A percentile compares a stretch with the other conserved stretches of the same genome.
Conservation (phyloP, 1,284 basidiomycete species). For the Rhodotorula sp. region DNA sequence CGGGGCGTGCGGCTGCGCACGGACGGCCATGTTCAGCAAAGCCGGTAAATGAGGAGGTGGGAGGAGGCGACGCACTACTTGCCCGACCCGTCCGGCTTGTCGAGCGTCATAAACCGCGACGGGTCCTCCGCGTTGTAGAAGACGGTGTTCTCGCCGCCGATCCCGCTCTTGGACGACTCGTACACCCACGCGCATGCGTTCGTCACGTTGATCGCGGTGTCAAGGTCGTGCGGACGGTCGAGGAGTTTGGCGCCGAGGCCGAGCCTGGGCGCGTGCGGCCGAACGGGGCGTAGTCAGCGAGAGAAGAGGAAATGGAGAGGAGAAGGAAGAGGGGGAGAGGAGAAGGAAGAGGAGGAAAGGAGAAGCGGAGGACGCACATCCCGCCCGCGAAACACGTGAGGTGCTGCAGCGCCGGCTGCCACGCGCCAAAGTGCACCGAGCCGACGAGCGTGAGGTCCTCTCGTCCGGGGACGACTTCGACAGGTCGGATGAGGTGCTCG, state of each 20-base stretch:
- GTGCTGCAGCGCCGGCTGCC: slow-evolving; percentile 48
- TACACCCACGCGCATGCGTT: slow-evolving; percentile 59
- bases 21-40: background rate
- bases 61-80: background rate
- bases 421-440: slow-evolving; percentile 28
- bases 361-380: slow-evolving; percentile 49
- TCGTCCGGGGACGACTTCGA: slow-evolving; percentile 53
- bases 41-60: background rate
- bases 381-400: slow-evolving; percentile 59
- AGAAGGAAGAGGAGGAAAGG: no score
- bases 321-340: background rate
- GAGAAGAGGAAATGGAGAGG: no score
- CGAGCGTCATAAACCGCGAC: slow-evolving; percentile 38
- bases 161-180: slow-evolving; percentile 52
- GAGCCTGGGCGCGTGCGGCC: slow-evolving; percentile 40
- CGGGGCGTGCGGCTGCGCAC: slow-evolving; percentile 23
- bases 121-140: slow-evolving; percentile 49
- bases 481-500: slow-evolving; percentile 52
- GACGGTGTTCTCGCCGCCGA: slow-evolving; percentile 53
- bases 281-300: no score
- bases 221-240: slow-evolving; percentile 54
- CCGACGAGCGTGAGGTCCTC: slow-evolving; percentile 51
- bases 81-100: slow-evolving; percentile 7
- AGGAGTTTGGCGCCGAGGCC: slow-evolving; percentile 58
- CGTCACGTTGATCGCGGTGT: slow-evolving; percentile 50